Conservation (phyloP, 441 rosid genomes). For the Heliophila coronopifolia region DNA sequence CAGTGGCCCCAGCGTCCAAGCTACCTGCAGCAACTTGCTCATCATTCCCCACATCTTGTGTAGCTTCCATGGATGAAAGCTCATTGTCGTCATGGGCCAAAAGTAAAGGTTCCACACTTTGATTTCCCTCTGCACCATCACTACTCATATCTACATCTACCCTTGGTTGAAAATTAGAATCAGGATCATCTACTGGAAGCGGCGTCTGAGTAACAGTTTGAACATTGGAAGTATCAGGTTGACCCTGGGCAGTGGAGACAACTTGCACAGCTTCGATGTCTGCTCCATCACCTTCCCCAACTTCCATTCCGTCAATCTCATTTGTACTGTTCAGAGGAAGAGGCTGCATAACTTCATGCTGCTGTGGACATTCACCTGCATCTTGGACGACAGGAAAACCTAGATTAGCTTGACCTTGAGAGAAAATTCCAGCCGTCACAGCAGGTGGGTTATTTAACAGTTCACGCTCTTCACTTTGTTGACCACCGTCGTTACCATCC, state of each 20-base stretch:
- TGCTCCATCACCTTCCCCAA: conserved; percentile 54
- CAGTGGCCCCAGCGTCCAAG: conserved; percentile 54
- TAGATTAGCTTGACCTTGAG: conserved; percentile 31
- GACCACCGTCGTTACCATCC: conserved; percentile 43
- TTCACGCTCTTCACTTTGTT: conserved; percentile 45
- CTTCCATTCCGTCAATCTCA: conserved; percentile 71
- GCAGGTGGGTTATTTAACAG: conserved; percentile 19
- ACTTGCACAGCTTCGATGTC: conserved; percentile 38
- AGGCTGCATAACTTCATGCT: conserved; percentile 51
- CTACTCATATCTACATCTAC: conserved; percentile 81
- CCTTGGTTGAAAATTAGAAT: conserved; percentile 34
- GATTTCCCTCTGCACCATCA: conserved; percentile 54
- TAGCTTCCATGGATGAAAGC: conserved; percentile 38
- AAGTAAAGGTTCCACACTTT: conserved; percentile 38
- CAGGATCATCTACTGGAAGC: conserved; percentile 31
- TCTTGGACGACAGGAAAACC: conserved; percentile 37
- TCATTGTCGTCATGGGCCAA: conserved; percentile 39
- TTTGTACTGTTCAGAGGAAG: conserved; percentile 47
- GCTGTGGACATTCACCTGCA: conserved; percentile 30
- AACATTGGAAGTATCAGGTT: conserved; percentile 35
- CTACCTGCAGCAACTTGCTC: conserved; percentile 42
- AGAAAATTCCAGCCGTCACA: conserved; percentile 9
- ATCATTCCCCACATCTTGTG: conserved; percentile 14
- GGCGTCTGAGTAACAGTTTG: conserved; percentile 38
- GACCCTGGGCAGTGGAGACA: conserved; percentile 39